Conservation (phyloP, 2,329 filamentous ascomycete genomes). For the Trichoderma endophyticum region DNA sequence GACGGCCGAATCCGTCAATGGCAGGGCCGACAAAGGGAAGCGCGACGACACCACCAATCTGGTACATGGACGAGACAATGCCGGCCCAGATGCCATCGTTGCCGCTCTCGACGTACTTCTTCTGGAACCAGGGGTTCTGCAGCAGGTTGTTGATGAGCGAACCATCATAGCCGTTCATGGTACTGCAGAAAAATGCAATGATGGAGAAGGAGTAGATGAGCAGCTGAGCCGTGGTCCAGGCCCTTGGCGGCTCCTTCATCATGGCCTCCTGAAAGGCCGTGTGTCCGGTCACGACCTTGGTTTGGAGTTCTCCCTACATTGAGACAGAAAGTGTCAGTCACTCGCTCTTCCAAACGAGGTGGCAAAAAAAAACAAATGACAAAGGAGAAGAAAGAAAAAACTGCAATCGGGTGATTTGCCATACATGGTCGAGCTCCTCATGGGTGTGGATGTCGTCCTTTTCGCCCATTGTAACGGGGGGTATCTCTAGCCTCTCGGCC, state of each 20-base stretch:
- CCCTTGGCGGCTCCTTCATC: slow-evolving; percentile 48
- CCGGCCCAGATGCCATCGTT: slow-evolving; percentile 48
- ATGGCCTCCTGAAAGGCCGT: slow-evolving; percentile 49
- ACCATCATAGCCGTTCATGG: slow-evolving; percentile 52
- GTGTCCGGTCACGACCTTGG: slow-evolving; percentile 21
- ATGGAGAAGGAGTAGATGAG: slow-evolving; percentile 44
- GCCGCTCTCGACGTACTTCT: slow-evolving; percentile 36
- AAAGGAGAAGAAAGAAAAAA: not conserved
- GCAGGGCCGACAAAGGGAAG: slow-evolving; percentile 47
- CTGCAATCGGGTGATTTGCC: not conserved
- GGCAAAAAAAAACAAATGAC: not conserved
- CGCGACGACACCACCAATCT: slow-evolving; percentile 48
- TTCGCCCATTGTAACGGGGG: slow-evolving; percentile 6
- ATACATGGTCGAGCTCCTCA: slow-evolving; percentile 12
- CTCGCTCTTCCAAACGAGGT: not conserved
- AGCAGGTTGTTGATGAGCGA: slow-evolving; percentile 49
- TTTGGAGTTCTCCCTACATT: slow-evolving; percentile 12
- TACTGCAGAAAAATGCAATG: slow-evolving; percentile 46
- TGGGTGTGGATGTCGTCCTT: slow-evolving; percentile 2
- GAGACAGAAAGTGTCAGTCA: not conserved
- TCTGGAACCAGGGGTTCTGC: slow-evolving; percentile 41
- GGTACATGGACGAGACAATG: slow-evolving; percentile 51
- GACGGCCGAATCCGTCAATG: slow-evolving; percentile 47
- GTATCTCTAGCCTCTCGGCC: slow-evolving; percentile 3
- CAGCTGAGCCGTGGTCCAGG: slow-evolving; percentile 38